phyloP scores from a whole-genome alignment of 2,329 filamentous ascomycete species.

The Xylaria sp. region DNA sequence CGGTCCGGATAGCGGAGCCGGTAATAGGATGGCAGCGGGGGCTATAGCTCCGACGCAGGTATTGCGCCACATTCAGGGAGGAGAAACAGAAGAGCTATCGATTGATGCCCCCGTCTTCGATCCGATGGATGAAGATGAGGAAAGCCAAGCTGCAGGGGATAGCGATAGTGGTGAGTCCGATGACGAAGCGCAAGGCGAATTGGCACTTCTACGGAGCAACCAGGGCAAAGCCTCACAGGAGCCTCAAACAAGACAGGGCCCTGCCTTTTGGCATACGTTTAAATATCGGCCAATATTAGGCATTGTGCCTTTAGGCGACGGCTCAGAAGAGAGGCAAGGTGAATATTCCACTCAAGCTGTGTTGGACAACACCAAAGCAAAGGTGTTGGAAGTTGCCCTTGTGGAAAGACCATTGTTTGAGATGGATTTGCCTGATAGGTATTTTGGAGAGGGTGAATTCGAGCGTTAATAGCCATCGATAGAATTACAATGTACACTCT shows the following conservation, averaged over 20 bases:
- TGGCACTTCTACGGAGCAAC: constrained; percentile 47
- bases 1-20: constrained; percentile 62
- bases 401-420: constrained; percentile 90
- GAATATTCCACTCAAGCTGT: constrained; percentile 26
- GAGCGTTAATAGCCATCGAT: constrained; percentile 24
- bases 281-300: constrained; percentile 96
- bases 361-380: constrained; percentile 31
- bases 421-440: constrained; percentile 78
- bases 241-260: constrained; percentile 38
- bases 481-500: constrained; percentile 14
- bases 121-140: constrained; percentile 49
- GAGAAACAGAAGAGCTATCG: constrained; percentile 44
- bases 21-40: constrained; percentile 62
- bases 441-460: constrained; percentile 67
- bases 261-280: constrained; percentile 80
- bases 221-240: constrained; percentile 46
- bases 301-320: constrained; percentile 60
- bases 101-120: constrained; percentile 44
- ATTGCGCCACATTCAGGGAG: constrained; percentile 40
- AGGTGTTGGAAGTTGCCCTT: constrained; percentile 80
- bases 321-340: constrained; percentile 48
- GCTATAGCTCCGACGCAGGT: constrained; percentile 49
- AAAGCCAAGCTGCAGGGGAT: constrained; percentile 45
- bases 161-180: constrained; percentile 52
- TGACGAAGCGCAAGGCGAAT: constrained; percentile 50